Conservation (phyloP, 2,329 filamentous ascomycete genomes). For the Escovopsis sp. region DNA sequence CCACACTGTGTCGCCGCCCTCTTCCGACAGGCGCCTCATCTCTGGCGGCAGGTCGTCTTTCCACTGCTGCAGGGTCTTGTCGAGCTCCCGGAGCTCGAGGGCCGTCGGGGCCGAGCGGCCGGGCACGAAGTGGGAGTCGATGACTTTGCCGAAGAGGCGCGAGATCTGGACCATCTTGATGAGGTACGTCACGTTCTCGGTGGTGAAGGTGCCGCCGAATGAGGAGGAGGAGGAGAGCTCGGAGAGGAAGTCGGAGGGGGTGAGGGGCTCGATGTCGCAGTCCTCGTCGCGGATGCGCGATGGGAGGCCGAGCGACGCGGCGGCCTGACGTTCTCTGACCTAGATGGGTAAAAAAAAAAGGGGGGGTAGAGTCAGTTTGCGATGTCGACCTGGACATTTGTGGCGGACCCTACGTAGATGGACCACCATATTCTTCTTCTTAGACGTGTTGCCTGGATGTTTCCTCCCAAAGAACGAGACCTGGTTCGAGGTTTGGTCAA, state of each 20-base stretch:
- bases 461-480: conserved; percentile 15
- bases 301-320: conserved; percentile 21
- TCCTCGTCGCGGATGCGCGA: conserved; percentile 24
- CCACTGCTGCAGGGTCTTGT: conserved; percentile 19
- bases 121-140: conserved; percentile 22
- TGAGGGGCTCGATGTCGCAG: conserved; percentile 23
- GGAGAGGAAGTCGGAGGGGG: conserved; percentile 16
- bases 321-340: conserved; percentile 23
- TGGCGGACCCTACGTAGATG: conserved; percentile 26
- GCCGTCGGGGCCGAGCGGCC: conserved; percentile 15
- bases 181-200: conserved; percentile 20
- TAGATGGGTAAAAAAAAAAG: conserved; percentile 2
- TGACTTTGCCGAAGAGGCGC: conserved; percentile 18
- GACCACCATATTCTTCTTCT: conserved; percentile 39
- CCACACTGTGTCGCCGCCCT: conserved; percentile 20
- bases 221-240: conserved; percentile 9
- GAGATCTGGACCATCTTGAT: conserved; percentile 25
- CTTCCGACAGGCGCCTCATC: conserved; percentile 17
- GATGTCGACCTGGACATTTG: not conserved
- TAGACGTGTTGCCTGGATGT: conserved; percentile 16
- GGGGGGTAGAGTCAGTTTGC: conserved; percentile 1
- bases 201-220: conserved; percentile 15
- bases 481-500: conserved; percentile 3
- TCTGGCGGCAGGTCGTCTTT: conserved; percentile 17
- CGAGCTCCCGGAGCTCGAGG: conserved; percentile 15